A percentile compares a stretch with the other conserved stretches of the same genome.
Evolutionary conservation across 2,329 filamentous ascomycete species (phyloP).

Genomic region (Colletotrichum nymphaeae): DNA sequence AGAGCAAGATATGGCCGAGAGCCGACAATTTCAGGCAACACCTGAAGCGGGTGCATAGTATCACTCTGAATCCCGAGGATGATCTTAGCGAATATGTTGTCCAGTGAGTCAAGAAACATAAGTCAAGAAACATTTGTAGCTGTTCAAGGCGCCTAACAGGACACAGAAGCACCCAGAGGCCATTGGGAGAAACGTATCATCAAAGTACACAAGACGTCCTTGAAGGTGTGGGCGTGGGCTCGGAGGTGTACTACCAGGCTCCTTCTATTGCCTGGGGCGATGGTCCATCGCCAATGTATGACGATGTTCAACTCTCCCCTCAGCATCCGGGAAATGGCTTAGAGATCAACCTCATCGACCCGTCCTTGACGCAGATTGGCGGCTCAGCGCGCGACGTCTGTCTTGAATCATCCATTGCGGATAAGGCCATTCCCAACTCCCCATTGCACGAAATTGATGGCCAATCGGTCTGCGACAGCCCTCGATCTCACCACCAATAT

Average conservation of each 20-base stretch:
- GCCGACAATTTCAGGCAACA: conserved; percentile 90
- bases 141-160: not conserved
- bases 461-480: not conserved
- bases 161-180: not conserved
- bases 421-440: not conserved
- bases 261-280: not conserved
- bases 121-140: not conserved
- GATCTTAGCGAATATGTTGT: conserved; percentile 50
- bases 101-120: conserved; percentile 39
- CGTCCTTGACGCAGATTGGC: conserved; percentile 2
- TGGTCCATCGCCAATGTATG: not conserved
- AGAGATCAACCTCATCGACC: conserved; percentile 20
- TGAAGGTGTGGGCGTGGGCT: conserved; percentile 31
- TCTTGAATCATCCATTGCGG: not conserved
- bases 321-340: conserved; percentile 23
- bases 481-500: not conserved
- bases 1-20: conserved; percentile 80
- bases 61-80: conserved; percentile 48
- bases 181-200: not conserved
- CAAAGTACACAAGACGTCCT: conserved; percentile 20
- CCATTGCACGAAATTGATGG: not conserved
- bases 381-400: not conserved
- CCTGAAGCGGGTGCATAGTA: conserved; percentile 73
- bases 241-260: conserved; percentile 3
- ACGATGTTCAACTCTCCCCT: conserved; percentile 21